phyloP scores from a whole-genome alignment of 2,329 filamentous ascomycete species.

The Coniochaeta ligniaria region DNA sequence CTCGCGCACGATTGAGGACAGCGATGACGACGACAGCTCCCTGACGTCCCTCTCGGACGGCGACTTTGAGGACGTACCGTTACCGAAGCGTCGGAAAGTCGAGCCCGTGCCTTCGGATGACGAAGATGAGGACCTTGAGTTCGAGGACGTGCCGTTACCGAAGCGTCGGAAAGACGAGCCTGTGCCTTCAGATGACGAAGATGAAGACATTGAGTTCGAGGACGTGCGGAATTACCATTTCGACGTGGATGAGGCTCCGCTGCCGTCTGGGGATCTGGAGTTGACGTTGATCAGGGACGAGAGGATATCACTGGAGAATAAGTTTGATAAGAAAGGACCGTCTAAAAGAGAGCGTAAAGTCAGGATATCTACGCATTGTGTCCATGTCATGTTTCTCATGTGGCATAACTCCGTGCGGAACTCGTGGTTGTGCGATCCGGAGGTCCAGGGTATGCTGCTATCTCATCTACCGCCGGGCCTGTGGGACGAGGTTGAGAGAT shows the following conservation, averaged over 20 bases:
- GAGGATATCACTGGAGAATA: constrained; percentile 52
- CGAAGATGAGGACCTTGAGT: constrained; percentile 9
- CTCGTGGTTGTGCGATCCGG: constrained; percentile 70
- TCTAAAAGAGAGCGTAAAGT: constrained; percentile 78
- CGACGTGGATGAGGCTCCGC: constrained; percentile 33
- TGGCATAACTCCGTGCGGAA: constrained; percentile 88
- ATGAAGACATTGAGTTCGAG: constrained; percentile 59
- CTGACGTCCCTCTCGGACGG: not conserved
- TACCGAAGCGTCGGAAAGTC: constrained; percentile 27
- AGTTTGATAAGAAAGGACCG: constrained; percentile 71
- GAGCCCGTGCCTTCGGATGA: constrained; percentile 22
- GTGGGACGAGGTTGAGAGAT: constrained; percentile 67
- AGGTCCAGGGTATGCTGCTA: constrained; percentile 69
- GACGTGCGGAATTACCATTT: constrained; percentile 38
- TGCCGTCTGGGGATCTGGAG: constrained; percentile 61
- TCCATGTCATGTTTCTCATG: constrained; percentile 81
- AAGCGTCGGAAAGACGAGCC: constrained; percentile 10
- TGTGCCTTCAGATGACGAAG: constrained; percentile 38
- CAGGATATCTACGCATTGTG: constrained; percentile 71
- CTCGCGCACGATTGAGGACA: constrained; percentile 32
- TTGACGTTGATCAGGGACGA: constrained; percentile 59
- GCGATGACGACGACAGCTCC: constrained; percentile 35
- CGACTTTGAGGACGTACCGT: constrained; percentile 18
- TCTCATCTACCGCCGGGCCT: constrained; percentile 63
- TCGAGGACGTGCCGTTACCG: constrained; percentile 42